These are phyloP conservation scores for Anisodus tanguticus DNA, from an alignment of 257 asterid genomes.

Conservation along the genomic window DNA sequence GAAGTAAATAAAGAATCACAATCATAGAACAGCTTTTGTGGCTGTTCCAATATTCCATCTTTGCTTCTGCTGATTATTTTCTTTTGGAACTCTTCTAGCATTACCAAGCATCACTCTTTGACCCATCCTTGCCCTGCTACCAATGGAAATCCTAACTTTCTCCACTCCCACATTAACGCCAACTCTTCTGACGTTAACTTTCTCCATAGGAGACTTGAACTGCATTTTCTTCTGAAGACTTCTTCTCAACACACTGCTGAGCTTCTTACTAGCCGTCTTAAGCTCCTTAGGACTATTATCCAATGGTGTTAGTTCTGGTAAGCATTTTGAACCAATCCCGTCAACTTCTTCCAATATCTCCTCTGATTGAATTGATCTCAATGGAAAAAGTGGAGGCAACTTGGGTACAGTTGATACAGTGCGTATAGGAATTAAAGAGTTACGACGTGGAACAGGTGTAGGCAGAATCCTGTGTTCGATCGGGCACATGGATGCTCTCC, in stretches of 20 bases:
- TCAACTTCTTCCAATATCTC: constrained; percentile 37
- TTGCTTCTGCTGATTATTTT: constrained; percentile 59
- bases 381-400: constrained; percentile 52
- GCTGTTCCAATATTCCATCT: constrained; percentile 84
- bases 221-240: constrained; percentile 74
- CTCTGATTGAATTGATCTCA: constrained; percentile 56
- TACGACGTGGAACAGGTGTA: constrained; percentile 55
- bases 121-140: constrained; percentile 72
- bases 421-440: constrained; percentile 78
- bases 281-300: constrained; percentile 66
- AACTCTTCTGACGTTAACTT: constrained; percentile 48
- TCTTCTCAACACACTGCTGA: constrained; percentile 54
- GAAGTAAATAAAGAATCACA: background rate
- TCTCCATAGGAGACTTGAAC: constrained; percentile 72
- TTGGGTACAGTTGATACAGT: constrained; percentile 45
- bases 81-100: constrained; percentile 69
- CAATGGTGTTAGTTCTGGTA: constrained; percentile 51
- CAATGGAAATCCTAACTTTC: constrained; percentile 85
- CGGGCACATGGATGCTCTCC: constrained; percentile 51
- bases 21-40: constrained; percentile 58
- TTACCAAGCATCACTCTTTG: constrained; percentile 61
- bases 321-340: constrained; percentile 43
- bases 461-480: constrained; percentile 38
- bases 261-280: constrained; percentile 55
- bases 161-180: constrained; percentile 90